Base-by-base conservation (phyloP, 1,284 basidiomycete genomes). In the Cryptococcus maquisensis region DNA sequence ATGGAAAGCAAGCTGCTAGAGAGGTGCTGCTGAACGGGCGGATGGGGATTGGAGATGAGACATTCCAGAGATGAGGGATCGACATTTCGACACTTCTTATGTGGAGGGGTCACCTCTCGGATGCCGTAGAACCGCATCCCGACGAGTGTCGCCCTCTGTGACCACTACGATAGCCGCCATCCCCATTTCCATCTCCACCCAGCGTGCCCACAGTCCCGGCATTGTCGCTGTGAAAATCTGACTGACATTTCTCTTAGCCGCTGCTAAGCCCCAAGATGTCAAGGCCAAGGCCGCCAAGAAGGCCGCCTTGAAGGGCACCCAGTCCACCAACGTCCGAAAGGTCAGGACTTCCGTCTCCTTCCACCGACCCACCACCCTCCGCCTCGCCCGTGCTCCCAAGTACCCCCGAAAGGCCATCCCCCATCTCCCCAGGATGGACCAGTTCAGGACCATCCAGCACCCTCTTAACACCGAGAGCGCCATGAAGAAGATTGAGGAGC, bases 211-310 rank as follows among this genome's bases (percentile, higher is more conserved):
- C 5, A 40, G 38, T 28, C 43, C 15, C 18, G 5, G 18, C 40
- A n/a, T 7, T 5, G 16, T 3, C 40, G 15, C 40, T 42, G 38
- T 26, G 20, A 23, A 43, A 26, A 23, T 18, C 16, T 26, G 13
- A 16, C 48, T 51, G 45, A 46, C 37, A 36, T 20, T 43, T 15
- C 47, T 13, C 3, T 28, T 47, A 75, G 68, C 66, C 56, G 73
- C 67, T 53, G 65, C 72, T 55, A 70, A 72, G 55, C 63, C 75
- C 63, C 73, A 71, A 63, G 87, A 88, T 71, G 79, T 79, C 74
- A 92, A 94, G 81, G 92, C 93, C 71, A 90, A 92, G 81, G 81
- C 86, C 52, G 94, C 94, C 57, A 97, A 94, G 83, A 98, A 98
- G 83, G 92, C 94, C 28, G 93, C 88, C 59, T 84, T 97, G 61